Conservation (phyloP, 2,329 filamentous ascomycete genomes). For the Didymosphaeria variabile region DNA sequence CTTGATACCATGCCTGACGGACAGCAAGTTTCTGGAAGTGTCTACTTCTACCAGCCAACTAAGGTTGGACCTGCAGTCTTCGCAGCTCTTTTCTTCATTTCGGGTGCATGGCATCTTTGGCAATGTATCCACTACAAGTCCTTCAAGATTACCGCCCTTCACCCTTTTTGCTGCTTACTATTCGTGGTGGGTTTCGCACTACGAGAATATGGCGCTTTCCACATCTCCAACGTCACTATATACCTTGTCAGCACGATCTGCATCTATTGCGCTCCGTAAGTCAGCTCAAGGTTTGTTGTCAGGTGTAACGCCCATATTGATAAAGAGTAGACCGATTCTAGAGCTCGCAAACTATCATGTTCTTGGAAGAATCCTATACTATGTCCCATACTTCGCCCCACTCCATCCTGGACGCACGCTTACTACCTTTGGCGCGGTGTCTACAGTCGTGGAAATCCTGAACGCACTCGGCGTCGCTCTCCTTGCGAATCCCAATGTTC, state of each 20-base stretch:
- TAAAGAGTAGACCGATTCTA: conserved; percentile 22
- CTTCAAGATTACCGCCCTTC: conserved; percentile 62
- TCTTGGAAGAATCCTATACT: conserved; percentile 60
- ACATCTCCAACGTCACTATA: conserved; percentile 55
- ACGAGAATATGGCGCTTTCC: conserved; percentile 60
- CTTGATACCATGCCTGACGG: conserved; percentile 13
- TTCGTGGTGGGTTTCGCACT: conserved; percentile 65
- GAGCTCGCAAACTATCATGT: conserved; percentile 20
- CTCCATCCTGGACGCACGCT: conserved; percentile 65
- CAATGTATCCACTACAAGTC: conserved; percentile 65
- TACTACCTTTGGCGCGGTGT: conserved; percentile 64
- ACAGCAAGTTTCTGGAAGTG: conserved; percentile 24
- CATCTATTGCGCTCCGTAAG: conserved; percentile 46
- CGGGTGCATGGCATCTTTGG: conserved; percentile 57
- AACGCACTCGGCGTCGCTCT: conserved; percentile 59
- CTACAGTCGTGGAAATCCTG: conserved; percentile 58
- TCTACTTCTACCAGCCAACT: conserved; percentile 58
- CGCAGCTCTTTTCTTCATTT: conserved; percentile 54
- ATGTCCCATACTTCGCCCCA: conserved; percentile 57
- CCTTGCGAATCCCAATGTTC: conserved; percentile 49
- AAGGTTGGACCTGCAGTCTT: conserved; percentile 63
- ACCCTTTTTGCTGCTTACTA: conserved; percentile 61
- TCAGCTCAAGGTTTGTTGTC: background rate
- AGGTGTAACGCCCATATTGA: background rate
- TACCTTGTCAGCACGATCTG: conserved; percentile 49